Conservation (phyloP, 345 rosid species). For the Carallia pectinifolia region DNA sequence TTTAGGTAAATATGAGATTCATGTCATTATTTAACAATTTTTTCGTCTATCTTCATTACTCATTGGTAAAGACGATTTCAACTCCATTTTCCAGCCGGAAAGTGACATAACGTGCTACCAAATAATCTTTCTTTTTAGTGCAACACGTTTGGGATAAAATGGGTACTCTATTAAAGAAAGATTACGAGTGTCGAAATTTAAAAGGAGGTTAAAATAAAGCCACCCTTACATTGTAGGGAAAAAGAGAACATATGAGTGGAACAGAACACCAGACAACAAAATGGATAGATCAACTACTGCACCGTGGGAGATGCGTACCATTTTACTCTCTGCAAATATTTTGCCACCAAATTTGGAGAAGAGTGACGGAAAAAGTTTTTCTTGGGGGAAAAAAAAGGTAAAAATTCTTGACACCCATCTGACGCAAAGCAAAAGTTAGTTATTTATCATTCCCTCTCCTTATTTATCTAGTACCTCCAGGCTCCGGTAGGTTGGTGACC, state of each 20-base stretch:
- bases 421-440: slow-evolving; percentile 16
- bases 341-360: slow-evolving; percentile 14
- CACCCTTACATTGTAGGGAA: background rate
- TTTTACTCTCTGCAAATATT: background rate
- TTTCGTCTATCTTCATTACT: too few species aligned
- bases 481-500: too few species aligned
- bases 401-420: slow-evolving; percentile 21
- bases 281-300: slow-evolving; percentile 29
- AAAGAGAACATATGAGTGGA: slow-evolving; percentile 18
- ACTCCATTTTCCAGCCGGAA: slow-evolving; percentile 10
- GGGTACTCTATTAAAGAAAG: too few species aligned
- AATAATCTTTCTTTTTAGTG: background rate
- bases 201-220: slow-evolving; percentile 3
- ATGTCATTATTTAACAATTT: too few species aligned
- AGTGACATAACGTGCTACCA: background rate
- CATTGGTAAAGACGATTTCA: too few species aligned
- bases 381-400: background rate
- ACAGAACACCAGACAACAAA: slow-evolving; percentile 28
- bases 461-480: too few species aligned
- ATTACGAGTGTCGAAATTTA: background rate
- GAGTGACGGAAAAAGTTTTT: slow-evolving; percentile 22
- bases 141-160: slow-evolving; percentile 24
- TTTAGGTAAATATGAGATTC: slow-evolving; percentile 12
- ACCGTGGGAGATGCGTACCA: slow-evolving; percentile 9
- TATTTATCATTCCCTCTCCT: too few species aligned